Percentiles rank a stretch among this genome's conserved stretches.
Evolutionary conservation across 2,329 filamentous ascomycete species (phyloP).

Genomic region (Colletotrichum horii): DNA sequence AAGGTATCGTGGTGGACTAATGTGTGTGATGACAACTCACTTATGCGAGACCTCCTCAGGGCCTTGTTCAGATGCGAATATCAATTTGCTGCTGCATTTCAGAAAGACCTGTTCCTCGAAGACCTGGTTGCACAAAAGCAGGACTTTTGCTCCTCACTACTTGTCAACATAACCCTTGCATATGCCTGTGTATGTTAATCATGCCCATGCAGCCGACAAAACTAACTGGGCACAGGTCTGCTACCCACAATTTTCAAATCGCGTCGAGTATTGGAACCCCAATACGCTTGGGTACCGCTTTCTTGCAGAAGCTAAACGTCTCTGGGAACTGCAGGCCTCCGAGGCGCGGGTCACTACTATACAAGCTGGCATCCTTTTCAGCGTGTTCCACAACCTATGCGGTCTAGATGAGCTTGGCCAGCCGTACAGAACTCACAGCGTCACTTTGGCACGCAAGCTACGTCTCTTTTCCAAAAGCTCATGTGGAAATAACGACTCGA

Average conservation of each 20-base stretch:
- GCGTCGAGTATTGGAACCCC: slow-evolving; percentile 41
- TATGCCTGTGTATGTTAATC: slow-evolving; percentile 30
- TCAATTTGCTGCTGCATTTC: slow-evolving; percentile 24
- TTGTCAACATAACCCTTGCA: slow-evolving; percentile 32
- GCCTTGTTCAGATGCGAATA: slow-evolving; percentile 27
- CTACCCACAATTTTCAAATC: slow-evolving; percentile 28
- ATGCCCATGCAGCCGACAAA: neutral
- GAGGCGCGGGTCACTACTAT: slow-evolving; percentile 36
- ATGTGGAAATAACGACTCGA: neutral
- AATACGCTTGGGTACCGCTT: slow-evolving; percentile 38
- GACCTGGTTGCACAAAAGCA: slow-evolving; percentile 25
- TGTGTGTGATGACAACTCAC: slow-evolving; percentile 27
- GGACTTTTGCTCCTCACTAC: slow-evolving; percentile 29
- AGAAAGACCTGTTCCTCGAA: slow-evolving; percentile 32
- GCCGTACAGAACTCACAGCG: slow-evolving; percentile 34
- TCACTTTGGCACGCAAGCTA: slow-evolving; percentile 36
- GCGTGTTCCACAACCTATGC: slow-evolving; percentile 33
- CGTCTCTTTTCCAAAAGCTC: neutral
- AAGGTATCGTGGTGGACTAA: slow-evolving; percentile 31
- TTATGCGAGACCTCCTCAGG: slow-evolving; percentile 27
- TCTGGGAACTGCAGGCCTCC: slow-evolving; percentile 40
- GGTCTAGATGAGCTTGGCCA: slow-evolving; percentile 43
- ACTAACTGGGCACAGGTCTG: slow-evolving; percentile 30
- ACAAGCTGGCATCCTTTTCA: slow-evolving; percentile 39
- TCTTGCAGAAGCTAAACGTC: slow-evolving; percentile 39